Evolutionary conservation across 345 rosid species (phyloP).

Genomic region (Eucalyptus regnans): DNA sequence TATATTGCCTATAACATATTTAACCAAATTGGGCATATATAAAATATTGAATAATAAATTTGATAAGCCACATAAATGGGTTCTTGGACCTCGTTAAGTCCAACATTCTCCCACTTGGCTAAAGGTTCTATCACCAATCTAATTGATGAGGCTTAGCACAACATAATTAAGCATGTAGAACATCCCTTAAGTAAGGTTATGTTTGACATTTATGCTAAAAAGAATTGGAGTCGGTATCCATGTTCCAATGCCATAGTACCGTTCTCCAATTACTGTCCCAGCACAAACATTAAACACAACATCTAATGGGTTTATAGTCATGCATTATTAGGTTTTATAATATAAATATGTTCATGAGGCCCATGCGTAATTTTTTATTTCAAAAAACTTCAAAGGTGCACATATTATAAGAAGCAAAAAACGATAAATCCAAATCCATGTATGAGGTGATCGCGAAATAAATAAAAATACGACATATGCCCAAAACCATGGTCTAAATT

Average conservation of each 20-base stretch:
- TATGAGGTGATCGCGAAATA: neutral
- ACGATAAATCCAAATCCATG: neutral
- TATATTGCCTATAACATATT: neutral
- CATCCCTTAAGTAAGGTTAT: neutral
- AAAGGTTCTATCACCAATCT: neutral
- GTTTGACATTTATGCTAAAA: neutral
- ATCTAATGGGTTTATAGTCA: neutral
- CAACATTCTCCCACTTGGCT: neutral
- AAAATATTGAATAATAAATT: neutral
- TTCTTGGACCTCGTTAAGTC: neutral
- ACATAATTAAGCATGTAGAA: neutral
- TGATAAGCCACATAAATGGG: neutral
- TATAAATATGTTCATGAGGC: neutral
- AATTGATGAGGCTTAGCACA: neutral
- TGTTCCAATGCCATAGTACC: neutral
- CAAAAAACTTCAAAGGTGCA: neutral
- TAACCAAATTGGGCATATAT: neutral
- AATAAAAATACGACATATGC: neutral
- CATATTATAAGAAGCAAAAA: neutral
- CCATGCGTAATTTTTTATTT: neutral
- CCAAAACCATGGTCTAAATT: neutral
- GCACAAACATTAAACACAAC: neutral
- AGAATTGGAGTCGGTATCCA: neutral
- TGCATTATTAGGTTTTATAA: neutral
- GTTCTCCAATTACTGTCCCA: neutral